These are phyloP conservation scores for Tilletia horrida DNA, from an alignment of 1,284 basidiomycete species.

Conservation along the genomic window DNA sequence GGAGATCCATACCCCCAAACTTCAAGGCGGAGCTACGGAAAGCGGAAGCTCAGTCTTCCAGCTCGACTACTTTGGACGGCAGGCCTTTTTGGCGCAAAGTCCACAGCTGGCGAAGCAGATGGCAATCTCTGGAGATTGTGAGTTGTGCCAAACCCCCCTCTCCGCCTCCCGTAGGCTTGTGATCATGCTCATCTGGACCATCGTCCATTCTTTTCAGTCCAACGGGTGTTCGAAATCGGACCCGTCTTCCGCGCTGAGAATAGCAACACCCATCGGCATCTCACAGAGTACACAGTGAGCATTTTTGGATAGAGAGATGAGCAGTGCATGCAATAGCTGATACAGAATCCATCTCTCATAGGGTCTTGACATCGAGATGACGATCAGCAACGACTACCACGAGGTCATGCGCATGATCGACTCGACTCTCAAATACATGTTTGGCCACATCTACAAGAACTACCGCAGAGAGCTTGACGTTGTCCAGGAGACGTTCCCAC, in stretches of 20 bases:
- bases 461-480: constrained; percentile 35
- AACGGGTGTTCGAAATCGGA: constrained; percentile 51
- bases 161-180: not conserved
- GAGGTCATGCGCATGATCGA: constrained; percentile 49
- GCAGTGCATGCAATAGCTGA: too few species aligned
- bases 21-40: constrained; percentile 50
- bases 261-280: constrained; percentile 49
- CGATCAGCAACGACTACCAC: constrained; percentile 45
- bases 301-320: too few species aligned
- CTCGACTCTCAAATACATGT: constrained; percentile 49
- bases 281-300: constrained; percentile 53
- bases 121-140: constrained; percentile 45
- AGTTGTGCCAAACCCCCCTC: not conserved
- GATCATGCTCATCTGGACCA: not conserved
- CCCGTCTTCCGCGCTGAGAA: constrained; percentile 53
- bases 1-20: constrained; percentile 52
- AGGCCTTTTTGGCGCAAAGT: constrained; percentile 47
- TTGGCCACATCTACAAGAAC: constrained; percentile 32
- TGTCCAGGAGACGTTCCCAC: constrained; percentile 39
- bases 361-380: constrained; percentile 53
- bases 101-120: constrained; percentile 53
- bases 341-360: too few species aligned
- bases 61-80: constrained; percentile 51
- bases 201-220: constrained; percentile 22
- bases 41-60: constrained; percentile 48